Conservation (phyloP, 228 moss, liverwort and hornwort genomes). For the Sphagnum magellanicum region DNA sequence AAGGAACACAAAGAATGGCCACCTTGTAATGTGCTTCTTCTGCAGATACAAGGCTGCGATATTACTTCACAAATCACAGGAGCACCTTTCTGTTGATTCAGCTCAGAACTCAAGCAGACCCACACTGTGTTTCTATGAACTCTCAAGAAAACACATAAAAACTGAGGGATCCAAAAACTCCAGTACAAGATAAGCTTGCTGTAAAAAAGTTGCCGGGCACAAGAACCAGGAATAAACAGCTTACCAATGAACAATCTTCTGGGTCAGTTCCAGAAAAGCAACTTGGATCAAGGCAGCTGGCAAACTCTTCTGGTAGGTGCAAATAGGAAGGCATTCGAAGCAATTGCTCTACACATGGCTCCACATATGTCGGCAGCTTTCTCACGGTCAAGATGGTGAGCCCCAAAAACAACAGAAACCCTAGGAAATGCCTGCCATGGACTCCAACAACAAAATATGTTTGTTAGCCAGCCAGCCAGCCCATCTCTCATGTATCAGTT, state of each 20-base stretch:
- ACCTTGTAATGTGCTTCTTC: constrained; percentile 50
- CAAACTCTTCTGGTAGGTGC: constrained; percentile 42
- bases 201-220: constrained; percentile 4
- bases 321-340: constrained; percentile 44
- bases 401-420: constrained; percentile 52
- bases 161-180: too few relatives aligned
- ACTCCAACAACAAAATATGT: too few relatives aligned
- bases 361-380: constrained; percentile 22
- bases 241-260: too few relatives aligned
- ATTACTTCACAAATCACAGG: too few relatives aligned
- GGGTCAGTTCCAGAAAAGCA: too few relatives aligned
- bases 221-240: constrained; percentile 19
- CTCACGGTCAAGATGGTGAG: constrained; percentile 51
- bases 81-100: too few relatives aligned
- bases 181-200: too few relatives aligned
- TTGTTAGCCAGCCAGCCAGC: too few relatives aligned
- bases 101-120: too few relatives aligned
- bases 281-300: constrained; percentile 23
- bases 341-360: constrained; percentile 29
- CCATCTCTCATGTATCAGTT: too few relatives aligned
- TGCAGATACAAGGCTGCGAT: constrained; percentile 9
- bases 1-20: constrained; percentile 64
- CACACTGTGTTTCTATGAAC: too few relatives aligned
- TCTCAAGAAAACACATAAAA: too few relatives aligned
- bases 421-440: constrained; percentile 39